Evolutionary conservation across 495 filamentous ascomycete species (phyloP).

Genomic region (Cudoniella acicularis): DNA sequence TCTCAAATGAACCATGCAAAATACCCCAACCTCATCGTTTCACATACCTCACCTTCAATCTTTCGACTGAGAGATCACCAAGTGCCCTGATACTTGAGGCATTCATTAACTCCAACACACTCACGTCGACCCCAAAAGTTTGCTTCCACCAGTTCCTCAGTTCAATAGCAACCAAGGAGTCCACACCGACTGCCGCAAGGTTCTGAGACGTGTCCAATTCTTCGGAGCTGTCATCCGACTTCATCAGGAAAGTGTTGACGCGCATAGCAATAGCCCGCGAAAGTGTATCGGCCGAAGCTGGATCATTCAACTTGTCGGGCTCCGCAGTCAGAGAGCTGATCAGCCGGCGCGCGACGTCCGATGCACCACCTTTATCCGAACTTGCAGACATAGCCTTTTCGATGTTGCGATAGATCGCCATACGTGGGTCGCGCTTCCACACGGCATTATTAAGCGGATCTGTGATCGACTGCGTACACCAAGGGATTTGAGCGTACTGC

Average conservation of each 20-base stretch:
- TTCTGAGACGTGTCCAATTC: neutral
- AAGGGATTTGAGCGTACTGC: too few relatives aligned
- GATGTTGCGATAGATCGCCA: constrained; percentile 4
- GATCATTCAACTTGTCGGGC: neutral
- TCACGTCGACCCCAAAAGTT: constrained; percentile 35
- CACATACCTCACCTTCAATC: neutral
- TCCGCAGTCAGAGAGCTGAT: neutral
- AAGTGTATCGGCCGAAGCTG: neutral
- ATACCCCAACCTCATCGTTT: too few relatives aligned
- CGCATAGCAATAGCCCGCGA: neutral
- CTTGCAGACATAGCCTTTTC: neutral
- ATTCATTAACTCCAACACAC: constrained; percentile 45
- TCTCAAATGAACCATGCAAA: too few relatives aligned
- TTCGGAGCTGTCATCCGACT: neutral
- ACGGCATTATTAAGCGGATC: constrained; percentile 4
- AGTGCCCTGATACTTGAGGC: neutral
- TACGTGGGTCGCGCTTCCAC: constrained; percentile 4
- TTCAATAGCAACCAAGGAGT: constrained; percentile 54
- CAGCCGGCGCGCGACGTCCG: neutral
- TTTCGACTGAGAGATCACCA: neutral
- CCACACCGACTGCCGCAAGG: constrained; percentile 30
- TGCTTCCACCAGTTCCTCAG: constrained; percentile 48
- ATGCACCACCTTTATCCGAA: neutral
- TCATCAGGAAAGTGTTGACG: constrained; percentile 2
- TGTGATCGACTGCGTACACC: neutral